Conservation (phyloP, 345 rosid species). For the Camelina hispida region DNA sequence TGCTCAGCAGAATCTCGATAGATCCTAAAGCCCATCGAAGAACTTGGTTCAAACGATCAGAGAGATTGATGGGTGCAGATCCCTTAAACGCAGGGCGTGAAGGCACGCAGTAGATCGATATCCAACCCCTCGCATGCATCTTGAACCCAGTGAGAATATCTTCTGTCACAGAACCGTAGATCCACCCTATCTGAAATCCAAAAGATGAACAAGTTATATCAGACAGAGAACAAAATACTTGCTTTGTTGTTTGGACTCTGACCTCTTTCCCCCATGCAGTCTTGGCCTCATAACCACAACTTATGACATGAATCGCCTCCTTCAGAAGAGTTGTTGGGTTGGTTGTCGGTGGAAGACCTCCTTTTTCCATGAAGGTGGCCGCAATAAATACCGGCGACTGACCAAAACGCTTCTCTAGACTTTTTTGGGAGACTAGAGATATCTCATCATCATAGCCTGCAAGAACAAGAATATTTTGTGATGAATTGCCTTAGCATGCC, state of each 20-base stretch:
- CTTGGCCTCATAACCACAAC: slow-evolving; percentile 98
- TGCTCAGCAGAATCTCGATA: slow-evolving; percentile 87
- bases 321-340: slow-evolving; percentile 87
- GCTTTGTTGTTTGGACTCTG: neutral
- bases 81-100: slow-evolving; percentile 98
- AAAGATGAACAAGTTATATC: slow-evolving; percentile 18
- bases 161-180: slow-evolving; percentile 98
- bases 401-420: slow-evolving; percentile 92
- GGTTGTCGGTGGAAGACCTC: slow-evolving; percentile 91
- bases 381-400: slow-evolving; percentile 97
- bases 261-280: slow-evolving; percentile 99
- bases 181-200: slow-evolving; percentile 81
- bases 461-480: slow-evolving; percentile 25
- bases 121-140: slow-evolving; percentile 99
- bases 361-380: slow-evolving; percentile 96
- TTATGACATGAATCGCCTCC: slow-evolving; percentile 97
- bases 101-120: slow-evolving; percentile 91
- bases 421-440: slow-evolving; percentile 83
- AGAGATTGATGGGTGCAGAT: slow-evolving; percentile 96
- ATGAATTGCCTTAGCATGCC: neutral
- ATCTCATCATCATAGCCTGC: slow-evolving; percentile 96
- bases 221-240: neutral
- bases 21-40: slow-evolving; percentile 98
- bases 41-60: slow-evolving; percentile 96
- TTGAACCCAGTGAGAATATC: slow-evolving; percentile 98